phyloP scores from a whole-genome alignment of 2,329 filamentous ascomycete genomes.

The Verticillium klebahnii region DNA sequence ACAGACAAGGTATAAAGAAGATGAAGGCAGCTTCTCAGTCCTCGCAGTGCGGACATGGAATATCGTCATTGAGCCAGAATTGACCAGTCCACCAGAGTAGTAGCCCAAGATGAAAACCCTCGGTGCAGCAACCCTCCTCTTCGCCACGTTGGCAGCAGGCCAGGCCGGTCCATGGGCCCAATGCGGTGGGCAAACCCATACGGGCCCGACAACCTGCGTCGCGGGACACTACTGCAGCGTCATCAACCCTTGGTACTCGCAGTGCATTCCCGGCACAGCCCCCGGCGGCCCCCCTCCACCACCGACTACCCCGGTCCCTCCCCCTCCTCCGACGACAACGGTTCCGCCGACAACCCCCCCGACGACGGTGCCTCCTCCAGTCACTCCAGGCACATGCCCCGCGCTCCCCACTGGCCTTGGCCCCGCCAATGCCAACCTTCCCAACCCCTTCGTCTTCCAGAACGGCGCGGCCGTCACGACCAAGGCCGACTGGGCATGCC shows the following conservation, averaged over 20 bases:
- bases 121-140: constrained; percentile 7
- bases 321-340: not conserved
- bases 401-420: constrained; percentile 8
- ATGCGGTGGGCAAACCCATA: constrained; percentile 34
- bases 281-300: not conserved
- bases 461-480: constrained; percentile 31
- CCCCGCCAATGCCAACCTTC: constrained; percentile 4
- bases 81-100: not conserved
- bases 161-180: constrained; percentile 24
- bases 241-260: constrained; percentile 35
- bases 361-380: not conserved
- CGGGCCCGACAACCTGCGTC: constrained; percentile 33
- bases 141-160: constrained; percentile 6
- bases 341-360: not conserved
- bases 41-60: no score
- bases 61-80: no score
- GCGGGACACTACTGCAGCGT: constrained; percentile 33
- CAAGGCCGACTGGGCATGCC: constrained; percentile 33
- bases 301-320: not conserved
- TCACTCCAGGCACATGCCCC: constrained; percentile 5
- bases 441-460: constrained; percentile 34
- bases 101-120: not conserved
- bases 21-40: no score
- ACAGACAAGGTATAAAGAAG: no score
- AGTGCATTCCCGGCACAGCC: constrained; percentile 25